Conservation (phyloP, 2,329 filamentous ascomycete genomes). For the Fusarium austroafricanum region DNA sequence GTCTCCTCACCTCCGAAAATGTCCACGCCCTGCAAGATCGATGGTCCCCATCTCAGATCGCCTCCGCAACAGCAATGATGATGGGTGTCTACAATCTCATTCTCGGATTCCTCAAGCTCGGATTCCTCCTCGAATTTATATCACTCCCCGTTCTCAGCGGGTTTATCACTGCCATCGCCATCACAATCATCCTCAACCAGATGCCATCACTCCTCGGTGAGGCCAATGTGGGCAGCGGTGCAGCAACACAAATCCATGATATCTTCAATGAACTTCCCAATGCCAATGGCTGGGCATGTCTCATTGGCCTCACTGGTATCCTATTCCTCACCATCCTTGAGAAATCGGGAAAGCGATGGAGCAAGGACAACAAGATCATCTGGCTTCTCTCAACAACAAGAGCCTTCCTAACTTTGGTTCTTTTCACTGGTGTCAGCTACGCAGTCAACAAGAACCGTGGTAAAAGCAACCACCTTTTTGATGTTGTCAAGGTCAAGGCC, state of each 20-base stretch:
- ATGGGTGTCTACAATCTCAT: conserved; percentile 70
- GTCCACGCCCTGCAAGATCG: conserved; percentile 63
- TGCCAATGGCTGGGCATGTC: conserved; percentile 68
- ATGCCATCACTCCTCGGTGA: conserved; percentile 70
- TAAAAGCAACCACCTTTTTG: conserved; percentile 60
- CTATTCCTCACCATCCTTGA: conserved; percentile 67
- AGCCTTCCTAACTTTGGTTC: conserved; percentile 68
- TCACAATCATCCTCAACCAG: conserved; percentile 74
- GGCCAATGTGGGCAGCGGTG: conserved; percentile 60
- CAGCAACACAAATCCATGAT: conserved; percentile 69
- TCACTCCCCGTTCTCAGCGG: conserved; percentile 72
- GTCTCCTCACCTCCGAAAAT: conserved; percentile 71
- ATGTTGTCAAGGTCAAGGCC: conserved; percentile 67
- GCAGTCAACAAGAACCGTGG: conserved; percentile 66
- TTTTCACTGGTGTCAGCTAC: conserved; percentile 73
- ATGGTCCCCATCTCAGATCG: conserved; percentile 66
- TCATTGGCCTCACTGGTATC: conserved; percentile 69
- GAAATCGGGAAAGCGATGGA: conserved; percentile 68
- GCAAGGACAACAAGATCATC: conserved; percentile 66
- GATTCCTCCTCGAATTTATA: conserved; percentile 74
- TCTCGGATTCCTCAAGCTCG: conserved; percentile 71
- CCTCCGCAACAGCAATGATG: conserved; percentile 71
- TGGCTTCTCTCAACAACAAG: conserved; percentile 70
- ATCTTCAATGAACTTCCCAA: conserved; percentile 67
- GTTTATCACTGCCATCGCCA: conserved; percentile 74